Evolutionary conservation across 225 moss, liverwort and hornwort genomes (phyloP), one percentile per base, ranked within the genome.

Genomic region (Takakia lepidozioides): DNA sequence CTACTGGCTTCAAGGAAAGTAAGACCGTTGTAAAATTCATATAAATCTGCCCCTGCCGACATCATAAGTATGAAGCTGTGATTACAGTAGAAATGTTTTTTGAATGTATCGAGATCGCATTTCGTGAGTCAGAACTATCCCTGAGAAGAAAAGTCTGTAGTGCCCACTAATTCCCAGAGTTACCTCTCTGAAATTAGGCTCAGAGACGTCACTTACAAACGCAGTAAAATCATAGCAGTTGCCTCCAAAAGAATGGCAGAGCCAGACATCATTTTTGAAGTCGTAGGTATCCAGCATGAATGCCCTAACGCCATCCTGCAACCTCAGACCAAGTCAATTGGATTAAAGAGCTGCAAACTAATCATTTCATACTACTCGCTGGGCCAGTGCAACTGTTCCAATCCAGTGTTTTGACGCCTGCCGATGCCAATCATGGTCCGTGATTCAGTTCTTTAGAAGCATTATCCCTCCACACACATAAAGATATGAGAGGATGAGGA

Each of bases 161-260:
- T n/a, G n/a, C n/a, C n/a, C n/a, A n/a, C n/a, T n/a, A n/a, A n/a
- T n/a, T n/a, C n/a, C n/a, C n/a, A n/a, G n/a, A n/a, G n/a, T n/a
- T n/a, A n/a, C n/a, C n/a, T n/a, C n/a, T n/a, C n/a, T n/a, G n/a
- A n/a, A n/a, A n/a, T n/a, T n/a, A n/a, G n/a, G n/a, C n/a, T n/a
- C n/a, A n/a, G n/a, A n/a, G n/a, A n/a, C n/a, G n/a, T n/a, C n/a
- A 74, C 93, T 86, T 66, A 88, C 93, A 42, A 95, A 95, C 11
- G 93, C 74, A 40, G 93, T 95, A 44, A 49, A 57, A 46, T 89
- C 67, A 59, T 61, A 79, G 53, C 93, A 95, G 13, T 49, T 61
- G 21, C 77, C 93, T 30, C 24, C 51, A 32, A 57, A 62, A 8
- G 93, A 90, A 63, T 95, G 93, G 59, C 93, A 95, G 38, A 95